Conservation (phyloP, 768 basidiomycete genomes). For the Leccinum sublutescens region DNA sequence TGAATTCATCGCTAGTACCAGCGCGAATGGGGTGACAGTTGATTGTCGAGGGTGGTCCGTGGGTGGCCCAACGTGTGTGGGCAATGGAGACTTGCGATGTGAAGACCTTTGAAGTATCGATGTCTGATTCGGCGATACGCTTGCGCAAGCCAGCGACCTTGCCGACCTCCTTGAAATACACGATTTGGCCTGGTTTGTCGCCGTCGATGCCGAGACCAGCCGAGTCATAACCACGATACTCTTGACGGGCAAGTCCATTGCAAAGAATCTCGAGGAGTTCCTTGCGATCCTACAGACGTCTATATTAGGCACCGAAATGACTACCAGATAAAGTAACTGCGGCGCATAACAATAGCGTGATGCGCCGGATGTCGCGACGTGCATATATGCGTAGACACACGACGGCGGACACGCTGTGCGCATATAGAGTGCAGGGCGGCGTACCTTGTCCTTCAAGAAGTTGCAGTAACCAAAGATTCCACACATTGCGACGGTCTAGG, state of each 20-base stretch:
- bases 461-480: conserved; percentile 98
- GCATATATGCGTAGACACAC: conserved; percentile 11
- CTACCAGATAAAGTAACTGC: conserved; percentile 23
- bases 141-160: conserved; percentile 93
- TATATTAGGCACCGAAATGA: conserved; percentile 8
- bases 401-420: background rate
- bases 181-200: conserved; percentile 70
- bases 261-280: conserved; percentile 89
- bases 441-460: conserved; percentile 90
- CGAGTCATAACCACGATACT: conserved; percentile 98
- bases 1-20: conserved; percentile 79
- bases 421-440: conserved; percentile 21
- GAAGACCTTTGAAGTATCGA: conserved; percentile 76
- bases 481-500: conserved; percentile 56
- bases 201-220: conserved; percentile 92
- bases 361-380: background rate
- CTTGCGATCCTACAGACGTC: conserved; percentile 65
- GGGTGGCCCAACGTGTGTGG: conserved; percentile 99
- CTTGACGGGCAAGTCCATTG: conserved; percentile 89
- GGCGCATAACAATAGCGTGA: background rate
- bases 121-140: conserved; percentile 68
- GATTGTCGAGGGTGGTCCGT: conserved; percentile 80
- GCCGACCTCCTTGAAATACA: conserved; percentile 97
- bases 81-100: conserved; percentile 93
- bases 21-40: conserved; percentile 97